Percentiles rank a stretch among this genome's conserved stretches.
These are phyloP conservation scores for Coemansia sp. DNA, from an alignment of 192 early-diverging fungal genomes.

Conservation along the genomic window DNA sequence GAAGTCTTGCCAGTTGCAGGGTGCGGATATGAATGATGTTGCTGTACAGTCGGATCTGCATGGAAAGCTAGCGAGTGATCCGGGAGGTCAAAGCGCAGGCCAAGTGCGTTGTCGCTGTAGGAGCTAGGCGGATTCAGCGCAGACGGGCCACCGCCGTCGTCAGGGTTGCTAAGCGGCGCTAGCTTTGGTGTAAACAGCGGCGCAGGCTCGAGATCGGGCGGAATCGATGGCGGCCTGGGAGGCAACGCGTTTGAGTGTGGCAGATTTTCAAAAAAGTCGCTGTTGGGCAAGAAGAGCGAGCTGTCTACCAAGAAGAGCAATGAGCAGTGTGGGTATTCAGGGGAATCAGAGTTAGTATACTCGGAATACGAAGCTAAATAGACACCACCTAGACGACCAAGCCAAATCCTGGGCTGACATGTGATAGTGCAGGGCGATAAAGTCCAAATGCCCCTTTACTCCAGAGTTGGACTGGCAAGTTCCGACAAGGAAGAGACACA, in stretches of 20 bases:
- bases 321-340: slow-evolving; percentile 1
- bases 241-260: slow-evolving; percentile 14
- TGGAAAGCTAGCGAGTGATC: neutral
- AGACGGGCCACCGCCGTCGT: neutral
- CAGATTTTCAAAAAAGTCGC: slow-evolving; percentile 42
- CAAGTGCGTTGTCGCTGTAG: slow-evolving; percentile 10
- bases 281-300: slow-evolving; percentile 32
- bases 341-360: neutral
- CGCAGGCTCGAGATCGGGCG: slow-evolving; percentile 43
- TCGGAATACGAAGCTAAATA: neutral
- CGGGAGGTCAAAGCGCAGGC: slow-evolving; percentile 6
- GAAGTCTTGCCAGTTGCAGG: neutral
- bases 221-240: slow-evolving; percentile 44
- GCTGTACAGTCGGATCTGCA: slow-evolving; percentile 1
- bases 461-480: neutral
- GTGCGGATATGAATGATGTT: slow-evolving; percentile 12
- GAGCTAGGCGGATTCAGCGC: neutral
- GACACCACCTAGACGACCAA: neutral
- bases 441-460: neutral
- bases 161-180: neutral
- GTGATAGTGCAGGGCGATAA: slow-evolving; percentile 11
- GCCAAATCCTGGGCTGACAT: slow-evolving; percentile 17
- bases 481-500: neutral
- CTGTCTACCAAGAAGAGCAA: slow-evolving; percentile 27
- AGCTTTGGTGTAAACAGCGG: slow-evolving; percentile 30